A percentile compares a stretch with the other conserved stretches of the same genome.
phyloP scores from a whole-genome alignment of 202 grass and related monocot genomes.

The Musa balbisiana region DNA sequence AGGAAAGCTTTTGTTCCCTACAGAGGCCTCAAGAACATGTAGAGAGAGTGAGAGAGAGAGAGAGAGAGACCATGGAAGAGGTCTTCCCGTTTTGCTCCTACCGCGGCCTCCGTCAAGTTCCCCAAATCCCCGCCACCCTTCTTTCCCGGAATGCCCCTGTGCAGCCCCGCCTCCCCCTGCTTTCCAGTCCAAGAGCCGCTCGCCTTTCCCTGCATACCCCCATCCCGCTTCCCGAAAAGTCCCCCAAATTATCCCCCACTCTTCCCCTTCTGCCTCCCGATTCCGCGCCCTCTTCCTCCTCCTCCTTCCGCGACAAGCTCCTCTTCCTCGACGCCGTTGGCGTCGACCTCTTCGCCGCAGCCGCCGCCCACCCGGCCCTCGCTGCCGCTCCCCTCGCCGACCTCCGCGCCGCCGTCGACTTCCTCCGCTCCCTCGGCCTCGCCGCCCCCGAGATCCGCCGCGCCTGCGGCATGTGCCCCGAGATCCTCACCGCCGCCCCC shows the following conservation, averaged over 20 bases:
- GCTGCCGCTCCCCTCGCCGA: slow-evolving; percentile 27
- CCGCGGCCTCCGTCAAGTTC: slow-evolving; percentile 1
- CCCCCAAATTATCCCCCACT: neutral
- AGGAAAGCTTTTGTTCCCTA: neutral
- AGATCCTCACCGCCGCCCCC: slow-evolving; percentile 51
- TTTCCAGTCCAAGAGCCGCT: too few species aligned
- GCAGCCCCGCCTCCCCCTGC: neutral
- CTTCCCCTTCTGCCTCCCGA: neutral
- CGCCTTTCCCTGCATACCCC: slow-evolving; percentile 2
- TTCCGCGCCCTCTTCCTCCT: neutral
- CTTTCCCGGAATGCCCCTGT: neutral
- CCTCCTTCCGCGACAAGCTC: slow-evolving; percentile 23
- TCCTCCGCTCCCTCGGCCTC: slow-evolving; percentile 46
- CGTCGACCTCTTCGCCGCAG: slow-evolving; percentile 18
- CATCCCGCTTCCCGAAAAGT: slow-evolving; percentile 8
- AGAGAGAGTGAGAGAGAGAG: neutral
- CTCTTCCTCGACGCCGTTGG: slow-evolving; percentile 40
- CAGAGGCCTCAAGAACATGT: neutral
- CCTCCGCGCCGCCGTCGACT: slow-evolving; percentile 24
- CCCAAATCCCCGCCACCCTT: neutral
- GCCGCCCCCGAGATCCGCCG: slow-evolving; percentile 53
- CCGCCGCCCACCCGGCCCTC: slow-evolving; percentile 25
- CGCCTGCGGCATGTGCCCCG: slow-evolving; percentile 75
- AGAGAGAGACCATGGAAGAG: slow-evolving; percentile 13
- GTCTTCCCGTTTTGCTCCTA: slow-evolving; percentile 19